Percentiles rank a stretch among this genome's conserved stretches.
Conservation (phyloP, 306 rosid genomes). For the Vigna angularis region DNA sequence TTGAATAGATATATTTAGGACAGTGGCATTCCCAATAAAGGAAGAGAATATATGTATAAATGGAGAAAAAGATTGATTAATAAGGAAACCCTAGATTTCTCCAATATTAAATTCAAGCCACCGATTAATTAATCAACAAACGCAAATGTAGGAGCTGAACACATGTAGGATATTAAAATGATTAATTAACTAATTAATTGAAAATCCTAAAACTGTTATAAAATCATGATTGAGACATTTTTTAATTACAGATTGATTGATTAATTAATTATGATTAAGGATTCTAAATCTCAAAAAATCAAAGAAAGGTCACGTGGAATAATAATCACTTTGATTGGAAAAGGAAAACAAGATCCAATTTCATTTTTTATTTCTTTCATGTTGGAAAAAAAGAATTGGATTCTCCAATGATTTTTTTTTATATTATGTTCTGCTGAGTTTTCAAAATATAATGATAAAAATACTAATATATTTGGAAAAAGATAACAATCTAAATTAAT, state of each 20-base stretch:
- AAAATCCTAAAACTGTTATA: slow-evolving; percentile 3
- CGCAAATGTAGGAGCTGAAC: neutral
- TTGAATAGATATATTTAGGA: too few relatives aligned
- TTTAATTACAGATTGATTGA: neutral
- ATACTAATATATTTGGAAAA: too few relatives aligned
- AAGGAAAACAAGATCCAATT: slow-evolving; percentile 50
- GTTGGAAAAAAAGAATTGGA: slow-evolving; percentile 43
- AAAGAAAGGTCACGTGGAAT: neutral
- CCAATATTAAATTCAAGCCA: neutral
- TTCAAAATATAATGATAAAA: too few relatives aligned
- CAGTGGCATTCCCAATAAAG: slow-evolving; percentile 21
- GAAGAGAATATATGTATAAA: neutral
- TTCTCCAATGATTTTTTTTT: too few relatives aligned
- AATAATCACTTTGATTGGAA: slow-evolving; percentile 36
- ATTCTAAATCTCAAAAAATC: slow-evolving; percentile 29
- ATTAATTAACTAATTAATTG: slow-evolving; percentile 22
- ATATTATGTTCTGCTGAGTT: too few relatives aligned
- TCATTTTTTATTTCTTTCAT: slow-evolving; percentile 41
- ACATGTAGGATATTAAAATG: neutral
- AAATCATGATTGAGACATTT: slow-evolving; percentile 1
- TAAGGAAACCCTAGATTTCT: slow-evolving; percentile 15
- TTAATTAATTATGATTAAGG: neutral
- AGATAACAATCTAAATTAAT: too few relatives aligned
- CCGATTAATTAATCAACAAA: neutral
- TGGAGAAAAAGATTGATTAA: neutral